Evolutionary conservation across 2,329 filamentous ascomycete species (phyloP), one percentile per base, ranked within the genome.

Genomic region (Plenodomus lindquistii): DNA sequence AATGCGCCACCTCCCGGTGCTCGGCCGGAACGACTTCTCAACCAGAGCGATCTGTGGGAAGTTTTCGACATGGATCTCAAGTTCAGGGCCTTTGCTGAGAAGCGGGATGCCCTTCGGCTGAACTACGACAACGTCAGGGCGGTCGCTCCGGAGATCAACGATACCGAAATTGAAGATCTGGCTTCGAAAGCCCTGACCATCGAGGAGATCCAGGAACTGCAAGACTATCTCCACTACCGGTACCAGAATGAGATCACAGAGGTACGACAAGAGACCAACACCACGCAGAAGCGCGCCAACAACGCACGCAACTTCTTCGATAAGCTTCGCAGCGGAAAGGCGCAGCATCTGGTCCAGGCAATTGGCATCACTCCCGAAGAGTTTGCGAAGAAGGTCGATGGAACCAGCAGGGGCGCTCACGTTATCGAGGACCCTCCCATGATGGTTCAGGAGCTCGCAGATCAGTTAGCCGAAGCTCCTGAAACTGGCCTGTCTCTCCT

Each of bases 181-280:
- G 82, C 94, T n/a, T 80, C 82, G 1, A 80, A 85, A 48, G 91
- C 92, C 2, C 84, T 84, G 4, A 93, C 88, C 0, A 92, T 97
- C 80, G 94, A 99, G 69, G 94, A 99, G 69, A 81, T 99, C 16
- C 94, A 99, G 69, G 94, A 99, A 71, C 76, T 99, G 18, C 93
- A 97, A 67, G 94, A 99, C 66, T 97, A 97, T 63, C 78, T 97
- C 44, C 91, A 97, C 66, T 99, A 99, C 73, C 88, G 92, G 65
- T 97, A 97, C 63, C 85, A 89, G 4, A 79, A 85, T 2, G 85
- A 96, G 69, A 79, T 97, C 40, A 93, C 89, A 67, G 92, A 97
- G 55, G 74, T 95, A 40, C 83, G 86, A 13, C 77, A 85, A 52
- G 79, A 84, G 46, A 76, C 80, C 9, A 87, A 87, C 51, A 83